Evolutionary conservation across 2,329 filamentous ascomycete species (phyloP).

Genomic region (Trichoderma sp.): DNA sequence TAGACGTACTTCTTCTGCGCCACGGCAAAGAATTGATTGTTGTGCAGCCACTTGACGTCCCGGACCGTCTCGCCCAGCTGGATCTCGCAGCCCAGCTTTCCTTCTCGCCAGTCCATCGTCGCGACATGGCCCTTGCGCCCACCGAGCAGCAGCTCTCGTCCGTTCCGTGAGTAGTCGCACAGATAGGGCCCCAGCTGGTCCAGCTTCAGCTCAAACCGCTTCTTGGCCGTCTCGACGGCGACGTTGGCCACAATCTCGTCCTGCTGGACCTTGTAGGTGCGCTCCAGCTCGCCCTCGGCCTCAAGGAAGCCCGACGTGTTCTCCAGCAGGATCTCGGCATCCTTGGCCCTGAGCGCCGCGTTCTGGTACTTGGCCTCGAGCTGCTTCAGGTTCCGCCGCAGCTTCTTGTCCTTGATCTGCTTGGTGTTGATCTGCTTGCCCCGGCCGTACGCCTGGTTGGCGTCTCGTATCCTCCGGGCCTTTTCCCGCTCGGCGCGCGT

Average conservation of each 20-base stretch:
- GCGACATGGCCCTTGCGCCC: conserved; percentile 94
- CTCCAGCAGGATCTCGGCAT: conserved; percentile 92
- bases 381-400: conserved; percentile 75
- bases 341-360: conserved; percentile 82
- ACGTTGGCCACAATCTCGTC: conserved; percentile 78
- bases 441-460: conserved; percentile 79
- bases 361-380: conserved; percentile 83
- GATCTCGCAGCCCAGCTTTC: conserved; percentile 87
- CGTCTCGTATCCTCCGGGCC: conserved; percentile 58
- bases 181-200: conserved; percentile 83
- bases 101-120: conserved; percentile 93
- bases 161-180: conserved; percentile 88
- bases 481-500: conserved; percentile 55
- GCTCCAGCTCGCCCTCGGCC: conserved; percentile 82
- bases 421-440: conserved; percentile 74
- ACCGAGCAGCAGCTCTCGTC: conserved; percentile 79
- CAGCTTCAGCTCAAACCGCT: conserved; percentile 86
- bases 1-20: conserved; percentile 97
- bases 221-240: conserved; percentile 82
- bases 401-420: conserved; percentile 82
- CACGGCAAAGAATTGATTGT: conserved; percentile 91
- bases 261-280: conserved; percentile 90
- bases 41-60: conserved; percentile 90
- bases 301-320: conserved; percentile 85
- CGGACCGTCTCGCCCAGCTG: conserved; percentile 89